phyloP scores from a whole-genome alignment of 192 early-diverging fungal species.

The Backusella parvicylindrica region DNA sequence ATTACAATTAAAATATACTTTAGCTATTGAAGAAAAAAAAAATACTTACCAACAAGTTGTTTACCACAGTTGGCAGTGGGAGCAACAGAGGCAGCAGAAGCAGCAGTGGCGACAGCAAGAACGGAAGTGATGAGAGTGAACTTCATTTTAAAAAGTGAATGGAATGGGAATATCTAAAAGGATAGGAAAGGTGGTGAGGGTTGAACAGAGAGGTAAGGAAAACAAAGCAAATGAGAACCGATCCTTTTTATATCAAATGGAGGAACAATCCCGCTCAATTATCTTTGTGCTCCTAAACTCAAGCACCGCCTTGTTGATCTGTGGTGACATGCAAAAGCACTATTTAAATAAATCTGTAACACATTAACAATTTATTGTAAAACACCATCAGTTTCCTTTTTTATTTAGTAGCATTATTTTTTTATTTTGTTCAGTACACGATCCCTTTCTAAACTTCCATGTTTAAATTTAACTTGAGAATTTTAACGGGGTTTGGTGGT shows the following conservation, averaged over 20 bases:
- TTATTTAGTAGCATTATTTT: background rate
- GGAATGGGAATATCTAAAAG: slow-evolving; percentile 1
- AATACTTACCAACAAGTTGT: slow-evolving; percentile 4
- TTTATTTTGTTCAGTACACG: background rate
- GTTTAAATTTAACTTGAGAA: background rate
- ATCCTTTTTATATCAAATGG: background rate
- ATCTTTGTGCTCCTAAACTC: background rate
- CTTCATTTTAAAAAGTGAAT: slow-evolving; percentile 29
- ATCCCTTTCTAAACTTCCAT: background rate
- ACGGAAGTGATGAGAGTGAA: slow-evolving; percentile 26
- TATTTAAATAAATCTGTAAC: background rate
- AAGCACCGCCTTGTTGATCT: background rate
- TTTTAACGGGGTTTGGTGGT: background rate
- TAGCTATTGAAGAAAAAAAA: background rate
- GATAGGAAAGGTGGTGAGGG: background rate
- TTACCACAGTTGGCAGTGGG: slow-evolving; percentile 2
- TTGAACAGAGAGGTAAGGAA: background rate
- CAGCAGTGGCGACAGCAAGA: slow-evolving; percentile 14
- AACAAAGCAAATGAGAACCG: background rate
- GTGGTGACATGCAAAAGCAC: background rate
- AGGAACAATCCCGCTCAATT: background rate
- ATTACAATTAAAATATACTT: background rate
- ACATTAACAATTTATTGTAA: slow-evolving; percentile 9
- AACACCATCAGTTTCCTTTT: slow-evolving; percentile 3
- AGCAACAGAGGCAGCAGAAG: background rate